Evolutionary conservation across 345 rosid species (phyloP).

Genomic region (Bruguiera sexangula): DNA sequence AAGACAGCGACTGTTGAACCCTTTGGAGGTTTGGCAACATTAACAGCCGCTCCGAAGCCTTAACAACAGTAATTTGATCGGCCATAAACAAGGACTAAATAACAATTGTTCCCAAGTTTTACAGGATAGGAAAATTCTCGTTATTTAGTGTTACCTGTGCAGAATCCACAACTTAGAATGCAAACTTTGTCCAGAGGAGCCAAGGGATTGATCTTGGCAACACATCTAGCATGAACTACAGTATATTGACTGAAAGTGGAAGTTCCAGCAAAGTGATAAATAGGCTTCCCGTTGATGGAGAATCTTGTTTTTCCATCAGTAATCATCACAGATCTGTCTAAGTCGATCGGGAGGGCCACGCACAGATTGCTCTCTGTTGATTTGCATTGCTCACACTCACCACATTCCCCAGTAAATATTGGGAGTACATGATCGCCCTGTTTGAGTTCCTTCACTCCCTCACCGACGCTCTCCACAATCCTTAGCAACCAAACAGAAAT

Average conservation of each 20-base stretch:
- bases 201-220: slow-evolving; percentile 45
- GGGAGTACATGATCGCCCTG: slow-evolving; percentile 49
- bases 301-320: slow-evolving; percentile 35
- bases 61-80: not conserved
- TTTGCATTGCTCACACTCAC: slow-evolving; percentile 38
- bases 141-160: slow-evolving; percentile 29
- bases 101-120: not conserved
- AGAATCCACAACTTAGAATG: slow-evolving; percentile 45
- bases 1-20: slow-evolving; percentile 39
- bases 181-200: slow-evolving; percentile 51
- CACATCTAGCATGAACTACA: slow-evolving; percentile 36
- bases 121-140: not conserved
- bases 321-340: slow-evolving; percentile 37
- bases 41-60: slow-evolving; percentile 44
- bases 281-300: slow-evolving; percentile 36
- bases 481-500: slow-evolving; percentile 12
- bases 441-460: slow-evolving; percentile 36
- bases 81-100: not conserved
- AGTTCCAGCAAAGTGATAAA: slow-evolving; percentile 39
- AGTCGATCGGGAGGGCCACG: slow-evolving; percentile 31
- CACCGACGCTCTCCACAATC: slow-evolving; percentile 42
- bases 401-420: slow-evolving; percentile 46
- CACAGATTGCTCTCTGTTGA: slow-evolving; percentile 44
- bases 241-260: slow-evolving; percentile 46
- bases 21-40: slow-evolving; percentile 38